A percentile compares a stretch with the other conserved stretches of the same genome.
Conservation (phyloP, 805 yeast genomes). For the Saccharomycopsis babjevae region DNA sequence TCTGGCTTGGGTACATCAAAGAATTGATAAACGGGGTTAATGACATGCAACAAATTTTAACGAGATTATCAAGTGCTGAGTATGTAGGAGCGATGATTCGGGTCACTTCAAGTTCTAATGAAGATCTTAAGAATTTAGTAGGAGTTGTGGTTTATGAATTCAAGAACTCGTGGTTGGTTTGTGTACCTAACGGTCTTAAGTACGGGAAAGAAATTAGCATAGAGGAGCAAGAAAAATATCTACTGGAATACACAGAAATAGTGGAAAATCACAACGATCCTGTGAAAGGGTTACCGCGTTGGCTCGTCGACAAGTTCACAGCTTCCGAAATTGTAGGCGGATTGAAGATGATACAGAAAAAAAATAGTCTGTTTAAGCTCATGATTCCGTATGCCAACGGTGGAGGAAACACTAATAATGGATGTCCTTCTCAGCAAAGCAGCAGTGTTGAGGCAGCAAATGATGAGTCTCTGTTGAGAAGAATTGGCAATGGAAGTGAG, state of each 20-base stretch:
- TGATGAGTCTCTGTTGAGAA: conserved; percentile 20
- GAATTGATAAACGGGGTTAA: neutral
- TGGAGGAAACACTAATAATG: neutral
- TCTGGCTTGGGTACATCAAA: conserved; percentile 12
- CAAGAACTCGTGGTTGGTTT: conserved; percentile 12
- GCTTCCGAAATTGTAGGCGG: conserved; percentile 44
- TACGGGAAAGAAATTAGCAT: conserved; percentile 1
- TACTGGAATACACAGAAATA: neutral
- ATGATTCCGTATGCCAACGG: conserved; percentile 26
- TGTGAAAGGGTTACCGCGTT: neutral
- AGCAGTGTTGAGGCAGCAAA: neutral
- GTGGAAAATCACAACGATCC: neutral
- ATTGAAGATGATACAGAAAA: conserved; percentile 54
- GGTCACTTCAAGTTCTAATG: conserved; percentile 3
- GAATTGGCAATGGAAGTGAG: conserved; percentile 21
- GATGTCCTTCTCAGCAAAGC: neutral
- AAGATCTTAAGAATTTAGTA: neutral
- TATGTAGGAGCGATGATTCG: conserved; percentile 12
- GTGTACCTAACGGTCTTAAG: conserved; percentile 10
- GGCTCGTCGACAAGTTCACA: neutral
- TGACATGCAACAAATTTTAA: conserved; percentile 5
- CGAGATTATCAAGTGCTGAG: conserved; percentile 15
- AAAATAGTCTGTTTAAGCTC: conserved; percentile 52
- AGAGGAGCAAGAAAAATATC: conserved; percentile 1
- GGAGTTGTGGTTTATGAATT: conserved; percentile 17